Evolutionary conservation across 331 rosid genomes (phyloP), one percentile per base, ranked within the genome.

Genomic region (Pyrus hybrid): DNA sequence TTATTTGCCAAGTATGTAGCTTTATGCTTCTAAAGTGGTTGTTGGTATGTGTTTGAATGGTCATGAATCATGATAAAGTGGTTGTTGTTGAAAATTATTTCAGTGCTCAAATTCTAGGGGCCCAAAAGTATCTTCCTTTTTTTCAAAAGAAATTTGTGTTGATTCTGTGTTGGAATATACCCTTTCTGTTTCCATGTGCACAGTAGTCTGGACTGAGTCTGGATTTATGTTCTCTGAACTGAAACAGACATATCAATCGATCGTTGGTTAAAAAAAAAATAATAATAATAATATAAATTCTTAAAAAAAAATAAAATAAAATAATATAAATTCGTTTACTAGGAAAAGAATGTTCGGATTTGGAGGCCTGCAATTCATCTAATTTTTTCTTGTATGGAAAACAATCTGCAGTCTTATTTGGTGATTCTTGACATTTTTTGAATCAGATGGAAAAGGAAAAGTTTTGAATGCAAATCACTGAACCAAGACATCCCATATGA

Each of bases 341-440:
- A 77, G 70, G 41, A 64, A 45, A 28, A 70, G 64, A 62, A 65
- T 11, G 4, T 25, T 22, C 64, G 1, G 20, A 66, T 30, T 62
- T 70, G 77, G 77, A n/a, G 47, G 76, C 62, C 26, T 30, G 20
- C 4, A 45, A 73, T 49, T 22, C 41, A 71, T 58, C 73, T 74
- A 77, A 7, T 6, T 66, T 75, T 79, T 71, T 62, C 45, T 67
- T 76, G 22, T 13, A 4, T 32, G 64, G 32, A 71, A 71, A 72
- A 29, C 63, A 13, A 62, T 51, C 58, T 17, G 35, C 7, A 10
- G 26, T 28, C 47, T 30, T 33, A n/a, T 47, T 32, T 20, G 67
- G 13, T 70, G 43, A 65, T 58, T 79, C 70, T 68, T 63, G 49
- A 56, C 67, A 21, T 9, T 30, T 30, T 61, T 9, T 62, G 7